Evolutionary conservation across 495 filamentous ascomycete genomes (phyloP).

Genomic region (Bryoglossum gracile): DNA sequence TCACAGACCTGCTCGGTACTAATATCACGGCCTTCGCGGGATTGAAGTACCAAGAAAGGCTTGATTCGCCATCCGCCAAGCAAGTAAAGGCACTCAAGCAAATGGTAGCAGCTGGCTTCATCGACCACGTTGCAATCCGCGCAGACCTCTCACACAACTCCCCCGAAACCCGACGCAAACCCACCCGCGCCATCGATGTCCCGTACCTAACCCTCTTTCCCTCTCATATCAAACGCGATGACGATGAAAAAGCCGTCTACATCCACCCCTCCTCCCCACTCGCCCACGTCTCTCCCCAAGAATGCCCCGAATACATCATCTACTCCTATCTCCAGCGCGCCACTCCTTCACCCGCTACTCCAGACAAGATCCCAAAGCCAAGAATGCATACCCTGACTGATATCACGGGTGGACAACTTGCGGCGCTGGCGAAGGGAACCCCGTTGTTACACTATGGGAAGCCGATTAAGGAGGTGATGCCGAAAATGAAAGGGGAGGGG

Average conservation of each 20-base stretch:
- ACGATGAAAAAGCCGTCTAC: slow-evolving; percentile 31
- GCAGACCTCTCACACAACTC: slow-evolving; percentile 74
- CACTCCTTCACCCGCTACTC: slow-evolving; percentile 38
- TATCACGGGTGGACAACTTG: slow-evolving; percentile 66
- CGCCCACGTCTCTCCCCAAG: slow-evolving; percentile 57
- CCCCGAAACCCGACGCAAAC: slow-evolving; percentile 61
- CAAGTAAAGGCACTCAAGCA: slow-evolving; percentile 80
- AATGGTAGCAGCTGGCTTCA: slow-evolving; percentile 85
- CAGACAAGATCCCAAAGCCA: slow-evolving; percentile 58
- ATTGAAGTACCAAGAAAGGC: slow-evolving; percentile 47
- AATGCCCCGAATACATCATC: slow-evolving; percentile 75
- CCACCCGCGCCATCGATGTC: slow-evolving; percentile 76
- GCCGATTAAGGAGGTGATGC: slow-evolving; percentile 69
- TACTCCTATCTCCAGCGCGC: slow-evolving; percentile 79
- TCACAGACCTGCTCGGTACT: slow-evolving; percentile 68
- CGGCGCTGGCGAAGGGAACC: slow-evolving; percentile 74
- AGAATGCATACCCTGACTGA: slow-evolving; percentile 84
- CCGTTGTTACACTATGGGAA: slow-evolving; percentile 81
- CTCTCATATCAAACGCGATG: slow-evolving; percentile 39
- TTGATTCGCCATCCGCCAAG: slow-evolving; percentile 62
- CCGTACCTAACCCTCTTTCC: slow-evolving; percentile 85
- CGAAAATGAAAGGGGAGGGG: slow-evolving; percentile 37
- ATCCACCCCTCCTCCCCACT: slow-evolving; percentile 62
- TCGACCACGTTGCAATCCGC: slow-evolving; percentile 92
- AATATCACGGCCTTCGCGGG: slow-evolving; percentile 63